Percentiles rank a stretch among this genome's conserved stretches.
Conservation (phyloP, 306 rosid species). For the Boehmeria nivea region DNA sequence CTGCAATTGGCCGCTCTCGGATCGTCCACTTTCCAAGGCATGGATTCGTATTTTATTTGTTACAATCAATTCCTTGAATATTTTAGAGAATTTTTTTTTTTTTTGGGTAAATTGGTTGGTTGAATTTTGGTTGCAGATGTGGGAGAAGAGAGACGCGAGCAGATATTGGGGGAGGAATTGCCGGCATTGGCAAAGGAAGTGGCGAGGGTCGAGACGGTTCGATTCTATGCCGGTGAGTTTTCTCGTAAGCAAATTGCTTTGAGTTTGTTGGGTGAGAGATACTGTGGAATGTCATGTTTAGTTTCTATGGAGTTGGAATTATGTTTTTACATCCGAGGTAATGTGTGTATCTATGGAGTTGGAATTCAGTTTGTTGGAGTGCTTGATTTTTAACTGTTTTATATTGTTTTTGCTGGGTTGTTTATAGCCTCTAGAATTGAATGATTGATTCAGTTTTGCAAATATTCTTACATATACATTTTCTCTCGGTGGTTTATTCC, state of each 20-base stretch:
- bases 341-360: too few relatives aligned
- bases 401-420: too few relatives aligned
- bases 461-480: too few relatives aligned
- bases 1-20: slow-evolving; percentile 36
- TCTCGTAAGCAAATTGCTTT: slow-evolving; percentile 1
- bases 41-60: neutral
- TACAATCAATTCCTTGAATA: too few relatives aligned
- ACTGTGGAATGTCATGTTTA: neutral
- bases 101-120: neutral
- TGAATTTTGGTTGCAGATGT: slow-evolving; percentile 31
- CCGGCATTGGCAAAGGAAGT: slow-evolving; percentile 88
- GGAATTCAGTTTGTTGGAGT: too few relatives aligned
- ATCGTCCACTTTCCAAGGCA: slow-evolving; percentile 37
- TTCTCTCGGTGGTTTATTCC: too few relatives aligned
- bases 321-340: too few relatives aligned
- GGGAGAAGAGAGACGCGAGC: slow-evolving; percentile 36
- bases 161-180: slow-evolving; percentile 73
- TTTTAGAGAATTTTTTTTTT: slow-evolving; percentile 11
- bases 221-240: slow-evolving; percentile 67
- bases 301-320: too few relatives aligned
- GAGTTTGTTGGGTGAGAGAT: neutral
- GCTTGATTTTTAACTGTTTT: too few relatives aligned
- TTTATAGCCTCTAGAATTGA: too few relatives aligned
- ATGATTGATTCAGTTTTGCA: too few relatives aligned
- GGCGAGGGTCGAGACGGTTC: slow-evolving; percentile 77